These are phyloP conservation scores for Auricularia cornea DNA, from an alignment of 768 basidiomycete species.

Conservation along the genomic window DNA sequence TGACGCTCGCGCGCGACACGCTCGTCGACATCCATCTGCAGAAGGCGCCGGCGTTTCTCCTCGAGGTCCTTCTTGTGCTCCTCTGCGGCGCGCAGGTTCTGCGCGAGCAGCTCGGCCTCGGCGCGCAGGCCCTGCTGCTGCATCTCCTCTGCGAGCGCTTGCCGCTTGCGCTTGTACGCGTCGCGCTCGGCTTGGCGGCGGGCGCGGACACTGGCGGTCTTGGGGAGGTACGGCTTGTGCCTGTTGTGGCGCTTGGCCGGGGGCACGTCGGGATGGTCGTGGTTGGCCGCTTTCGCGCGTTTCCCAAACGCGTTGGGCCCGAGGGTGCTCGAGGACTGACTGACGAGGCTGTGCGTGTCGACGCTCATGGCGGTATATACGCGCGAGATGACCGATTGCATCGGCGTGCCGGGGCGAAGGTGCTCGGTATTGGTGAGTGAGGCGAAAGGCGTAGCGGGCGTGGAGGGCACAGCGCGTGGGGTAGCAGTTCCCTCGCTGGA, in stretches of 20 bases:
- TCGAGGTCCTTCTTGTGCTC: background rate
- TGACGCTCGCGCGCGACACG: background rate
- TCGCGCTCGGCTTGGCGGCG: background rate
- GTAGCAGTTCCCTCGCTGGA: background rate
- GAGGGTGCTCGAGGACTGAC: background rate
- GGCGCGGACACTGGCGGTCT: background rate
- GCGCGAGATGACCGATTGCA: background rate
- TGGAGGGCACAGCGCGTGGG: background rate
- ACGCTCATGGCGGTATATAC: background rate
- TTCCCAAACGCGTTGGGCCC: background rate
- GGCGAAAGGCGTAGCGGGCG: background rate
- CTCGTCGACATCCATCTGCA: background rate
- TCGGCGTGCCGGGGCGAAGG: background rate
- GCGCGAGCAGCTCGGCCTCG: background rate
- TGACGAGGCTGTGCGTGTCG: background rate
- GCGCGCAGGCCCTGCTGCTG: background rate
- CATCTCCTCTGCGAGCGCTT: background rate
- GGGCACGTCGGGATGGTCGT: no score
- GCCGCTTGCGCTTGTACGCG: background rate
- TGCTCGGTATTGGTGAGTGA: background rate
- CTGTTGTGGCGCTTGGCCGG: no score
- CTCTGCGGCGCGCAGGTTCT: background rate
- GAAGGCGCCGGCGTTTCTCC: background rate
- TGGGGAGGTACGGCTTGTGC: background rate
- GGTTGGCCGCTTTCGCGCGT: background rate